Percentiles rank a stretch among this genome's conserved stretches.
Conservation (phyloP, 1,284 basidiomycete species). For the Boletellus deceptivus region DNA sequence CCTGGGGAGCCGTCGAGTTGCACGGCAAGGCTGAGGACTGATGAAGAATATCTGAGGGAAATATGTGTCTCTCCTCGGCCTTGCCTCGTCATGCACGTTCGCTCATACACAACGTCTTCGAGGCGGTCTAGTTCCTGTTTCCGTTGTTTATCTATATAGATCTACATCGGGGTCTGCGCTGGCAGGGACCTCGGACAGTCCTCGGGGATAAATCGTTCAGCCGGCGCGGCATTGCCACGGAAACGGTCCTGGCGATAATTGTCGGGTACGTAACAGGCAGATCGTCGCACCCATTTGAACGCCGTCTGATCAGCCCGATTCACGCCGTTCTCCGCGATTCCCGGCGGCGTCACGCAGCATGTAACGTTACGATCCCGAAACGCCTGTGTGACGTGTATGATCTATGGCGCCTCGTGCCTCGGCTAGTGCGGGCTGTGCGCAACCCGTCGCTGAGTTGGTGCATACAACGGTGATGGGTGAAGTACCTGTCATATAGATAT, state of each 20-base stretch:
- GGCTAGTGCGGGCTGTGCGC: constrained; percentile 31
- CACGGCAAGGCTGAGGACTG: constrained; percentile 19
- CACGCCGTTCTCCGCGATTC: constrained; percentile 27
- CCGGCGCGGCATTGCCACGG: constrained; percentile 18
- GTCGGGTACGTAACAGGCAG: constrained; percentile 22
- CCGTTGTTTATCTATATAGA: constrained; percentile 28
- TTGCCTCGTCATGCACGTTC: constrained; percentile 18
- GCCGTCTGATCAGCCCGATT: constrained; percentile 26
- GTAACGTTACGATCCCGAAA: constrained; percentile 33
- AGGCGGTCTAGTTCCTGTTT: constrained; percentile 33
- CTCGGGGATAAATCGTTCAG: constrained; percentile 9
- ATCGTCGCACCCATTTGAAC: constrained; percentile 26
- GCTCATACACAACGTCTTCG: constrained; percentile 24
- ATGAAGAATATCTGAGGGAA: constrained; percentile 8
- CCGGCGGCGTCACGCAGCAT: constrained; percentile 18
- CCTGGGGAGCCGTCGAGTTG: constrained; percentile 48
- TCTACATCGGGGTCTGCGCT: constrained; percentile 14
- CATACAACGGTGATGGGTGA: constrained; percentile 30
- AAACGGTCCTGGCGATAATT: constrained; percentile 19
- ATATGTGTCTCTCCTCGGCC: constrained; percentile 22
- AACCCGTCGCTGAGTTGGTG: constrained; percentile 31
- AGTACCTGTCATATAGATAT: constrained; percentile 29
- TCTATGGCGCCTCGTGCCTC: constrained; percentile 31
- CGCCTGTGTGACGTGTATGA: constrained; percentile 31
- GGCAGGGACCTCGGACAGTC: constrained; percentile 15